Evolutionary conservation across 257 asterid species (phyloP).

Genomic region (Osmanthus fragrans): DNA sequence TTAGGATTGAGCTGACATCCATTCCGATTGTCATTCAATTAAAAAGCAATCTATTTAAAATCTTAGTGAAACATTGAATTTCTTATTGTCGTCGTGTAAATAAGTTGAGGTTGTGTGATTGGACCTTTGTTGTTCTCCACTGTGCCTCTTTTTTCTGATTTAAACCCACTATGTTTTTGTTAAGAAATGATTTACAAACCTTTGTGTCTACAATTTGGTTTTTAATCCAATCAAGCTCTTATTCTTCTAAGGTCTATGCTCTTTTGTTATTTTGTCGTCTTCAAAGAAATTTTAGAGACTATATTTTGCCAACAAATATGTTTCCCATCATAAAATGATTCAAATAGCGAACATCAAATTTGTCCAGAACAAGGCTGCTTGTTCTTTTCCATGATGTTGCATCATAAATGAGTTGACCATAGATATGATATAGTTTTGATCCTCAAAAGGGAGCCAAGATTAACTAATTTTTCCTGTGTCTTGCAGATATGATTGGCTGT

Average conservation of each 20-base stretch:
- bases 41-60: no score
- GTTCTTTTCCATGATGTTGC: background rate
- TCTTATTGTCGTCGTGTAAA: background rate
- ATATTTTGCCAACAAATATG: background rate
- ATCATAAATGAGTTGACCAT: conserved; percentile 9
- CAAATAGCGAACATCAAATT: background rate
- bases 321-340: background rate
- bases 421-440: background rate
- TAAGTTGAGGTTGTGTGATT: background rate
- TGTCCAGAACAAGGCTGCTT: background rate
- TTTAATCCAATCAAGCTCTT: conserved; percentile 1
- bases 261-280: background rate
- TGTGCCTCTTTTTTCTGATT: background rate
- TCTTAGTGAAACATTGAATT: background rate
- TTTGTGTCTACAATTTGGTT: background rate
- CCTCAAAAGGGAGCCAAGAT: background rate
- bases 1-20: background rate
- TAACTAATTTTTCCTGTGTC: conserved; percentile 9
- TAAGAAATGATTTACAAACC: background rate
- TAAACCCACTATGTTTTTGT: background rate
- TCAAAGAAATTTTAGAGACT: background rate
- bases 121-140: background rate
- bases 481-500: conserved; percentile 91
- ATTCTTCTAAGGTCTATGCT: background rate
- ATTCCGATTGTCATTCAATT: background rate